phyloP scores from a whole-genome alignment of 1,284 basidiomycete genomes.

The Tetrapyrgos nigripes region DNA sequence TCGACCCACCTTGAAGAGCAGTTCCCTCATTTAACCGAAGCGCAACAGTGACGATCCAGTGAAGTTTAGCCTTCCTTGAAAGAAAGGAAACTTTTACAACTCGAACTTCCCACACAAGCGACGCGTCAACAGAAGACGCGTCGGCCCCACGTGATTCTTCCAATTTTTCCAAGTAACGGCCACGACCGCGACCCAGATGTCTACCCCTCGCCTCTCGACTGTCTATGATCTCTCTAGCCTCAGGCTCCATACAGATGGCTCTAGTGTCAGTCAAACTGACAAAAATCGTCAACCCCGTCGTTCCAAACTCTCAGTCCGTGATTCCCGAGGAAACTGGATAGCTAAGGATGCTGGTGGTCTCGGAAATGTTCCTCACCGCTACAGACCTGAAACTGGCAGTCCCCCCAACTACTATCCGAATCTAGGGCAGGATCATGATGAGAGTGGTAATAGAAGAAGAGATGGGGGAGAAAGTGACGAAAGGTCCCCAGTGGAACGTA shows the following conservation, averaged over 20 bases:
- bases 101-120: too few relatives aligned
- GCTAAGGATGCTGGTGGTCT: slow-evolving; percentile 34
- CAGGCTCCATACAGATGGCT: slow-evolving; percentile 55
- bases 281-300: slow-evolving; percentile 3
- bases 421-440: not conserved
- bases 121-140: too few relatives aligned
- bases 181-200: slow-evolving; percentile 10
- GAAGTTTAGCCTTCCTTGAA: too few relatives aligned
- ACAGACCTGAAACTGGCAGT: not conserved
- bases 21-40: too few relatives aligned
- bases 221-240: slow-evolving; percentile 55
- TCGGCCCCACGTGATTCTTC: not conserved
- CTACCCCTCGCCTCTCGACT: slow-evolving; percentile 43
- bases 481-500: not conserved
- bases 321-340: slow-evolving; percentile 39
- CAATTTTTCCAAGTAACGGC: not conserved
- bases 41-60: too few relatives aligned
- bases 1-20: too few relatives aligned
- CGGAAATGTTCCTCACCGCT: slow-evolving; percentile 19
- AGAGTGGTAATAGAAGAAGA: not conserved
- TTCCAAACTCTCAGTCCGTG: slow-evolving; percentile 35
- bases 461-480: slow-evolving; percentile 13
- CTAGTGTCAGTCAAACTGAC: slow-evolving; percentile 36
- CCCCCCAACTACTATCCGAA: not conserved
- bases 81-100: too few relatives aligned